These are phyloP conservation scores for Xanthoparmelia taractica DNA, from an alignment of 495 filamentous ascomycete species.

Conservation along the genomic window DNA sequence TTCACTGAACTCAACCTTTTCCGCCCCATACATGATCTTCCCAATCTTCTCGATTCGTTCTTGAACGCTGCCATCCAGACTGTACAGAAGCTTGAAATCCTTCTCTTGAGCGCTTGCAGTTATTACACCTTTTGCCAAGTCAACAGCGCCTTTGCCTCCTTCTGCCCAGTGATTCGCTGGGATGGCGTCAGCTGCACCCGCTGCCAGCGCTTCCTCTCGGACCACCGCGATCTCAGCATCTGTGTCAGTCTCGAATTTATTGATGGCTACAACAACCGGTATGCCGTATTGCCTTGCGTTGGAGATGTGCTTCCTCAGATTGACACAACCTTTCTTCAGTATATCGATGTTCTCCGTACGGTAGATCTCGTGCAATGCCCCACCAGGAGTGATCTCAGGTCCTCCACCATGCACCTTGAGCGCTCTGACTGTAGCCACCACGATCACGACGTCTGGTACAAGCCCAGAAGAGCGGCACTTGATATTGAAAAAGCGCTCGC, in stretches of 20 bases:
- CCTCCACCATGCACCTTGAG: constrained; percentile 96
- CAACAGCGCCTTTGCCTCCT: constrained; percentile 83
- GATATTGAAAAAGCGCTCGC: constrained; percentile 99
- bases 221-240: constrained; percentile 85
- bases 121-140: constrained; percentile 82
- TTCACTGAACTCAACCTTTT: constrained; percentile 85
- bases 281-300: constrained; percentile 86
- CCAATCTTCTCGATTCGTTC: constrained; percentile 89
- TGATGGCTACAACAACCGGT: constrained; percentile 95
- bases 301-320: constrained; percentile 85
- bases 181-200: constrained; percentile 89
- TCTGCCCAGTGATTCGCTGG: constrained; percentile 95
- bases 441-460: constrained; percentile 83
- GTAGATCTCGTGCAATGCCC: constrained; percentile 74
- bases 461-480: constrained; percentile 95
- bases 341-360: constrained; percentile 88
- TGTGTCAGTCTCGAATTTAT: constrained; percentile 90
- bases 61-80: constrained; percentile 69
- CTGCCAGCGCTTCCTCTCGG: constrained; percentile 81
- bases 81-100: constrained; percentile 84
- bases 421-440: constrained; percentile 91
- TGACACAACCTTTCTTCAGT: constrained; percentile 81
- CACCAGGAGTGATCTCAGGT: constrained; percentile 82
- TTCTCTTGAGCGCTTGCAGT: constrained; percentile 75
- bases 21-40: constrained; percentile 87